phyloP scores from a whole-genome alignment of 1,284 basidiomycete species.

The Gastroboletus turbinatus region DNA sequence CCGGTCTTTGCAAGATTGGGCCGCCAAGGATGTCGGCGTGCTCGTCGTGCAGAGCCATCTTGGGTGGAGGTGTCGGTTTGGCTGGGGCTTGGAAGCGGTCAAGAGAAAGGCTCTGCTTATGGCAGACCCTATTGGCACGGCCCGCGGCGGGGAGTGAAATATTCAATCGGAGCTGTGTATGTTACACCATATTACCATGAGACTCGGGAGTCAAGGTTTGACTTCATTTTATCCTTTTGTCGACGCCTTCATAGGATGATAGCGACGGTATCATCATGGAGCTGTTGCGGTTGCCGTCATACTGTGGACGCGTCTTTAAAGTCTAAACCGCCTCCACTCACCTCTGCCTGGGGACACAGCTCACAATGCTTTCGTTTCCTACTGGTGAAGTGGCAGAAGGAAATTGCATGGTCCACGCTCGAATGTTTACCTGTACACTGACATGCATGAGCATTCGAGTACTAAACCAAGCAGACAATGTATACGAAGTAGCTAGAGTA shows the following conservation, averaged over 20 bases:
- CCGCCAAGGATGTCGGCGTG: conserved; percentile 68
- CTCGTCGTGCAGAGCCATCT: conserved; percentile 53
- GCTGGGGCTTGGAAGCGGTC: conserved; percentile 18
- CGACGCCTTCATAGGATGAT: background rate
- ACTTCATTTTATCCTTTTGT: background rate
- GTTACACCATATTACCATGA: background rate
- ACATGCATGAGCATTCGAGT: conserved; percentile 60
- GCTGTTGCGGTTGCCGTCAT: background rate
- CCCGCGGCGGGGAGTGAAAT: conserved; percentile 23
- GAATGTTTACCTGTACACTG: conserved; percentile 47
- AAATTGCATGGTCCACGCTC: conserved; percentile 65
- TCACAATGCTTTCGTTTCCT: conserved; percentile 67
- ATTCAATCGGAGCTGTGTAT: conserved; percentile 25
- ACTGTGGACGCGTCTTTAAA: background rate
- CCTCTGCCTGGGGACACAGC: conserved; percentile 71
- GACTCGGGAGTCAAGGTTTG: too few relatives aligned
- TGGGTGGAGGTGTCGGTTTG: conserved; percentile 26
- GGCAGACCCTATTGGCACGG: conserved; percentile 16
- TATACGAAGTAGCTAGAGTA: background rate
- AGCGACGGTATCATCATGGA: background rate
- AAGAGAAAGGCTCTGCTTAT: conserved; percentile 14
- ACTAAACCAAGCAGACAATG: conserved; percentile 63
- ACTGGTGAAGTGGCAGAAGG: conserved; percentile 66
- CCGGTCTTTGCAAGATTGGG: conserved; percentile 43
- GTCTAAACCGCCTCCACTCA: conserved; percentile 44